Base-by-base conservation (phyloP, 139 green algal species). In the Tetraselmis chui region DNA sequence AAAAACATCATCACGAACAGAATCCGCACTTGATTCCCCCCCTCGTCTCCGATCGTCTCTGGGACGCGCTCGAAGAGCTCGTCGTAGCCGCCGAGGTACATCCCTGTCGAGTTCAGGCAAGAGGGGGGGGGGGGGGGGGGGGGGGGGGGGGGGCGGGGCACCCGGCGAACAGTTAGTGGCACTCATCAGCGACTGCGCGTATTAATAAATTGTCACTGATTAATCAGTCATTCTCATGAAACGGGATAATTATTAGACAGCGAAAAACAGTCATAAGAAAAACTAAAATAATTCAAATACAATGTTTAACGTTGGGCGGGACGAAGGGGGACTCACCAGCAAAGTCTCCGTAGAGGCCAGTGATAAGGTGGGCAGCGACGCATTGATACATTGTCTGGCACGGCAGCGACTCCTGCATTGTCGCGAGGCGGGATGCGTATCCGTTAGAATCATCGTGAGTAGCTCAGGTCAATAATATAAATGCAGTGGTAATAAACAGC, bases 371-470 rank as follows among this genome's bases (percentile, higher is more conserved):
- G 26, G 79, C 76, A 24, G 81, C 82, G 59, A 85, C 79, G 82
- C 85, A 88, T 76, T 88, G 79, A 82, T 86, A 88, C 81, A 88
- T 84, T 29, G 85, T 88, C 28, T 79, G 67, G 79, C 85, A 88
- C 31, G 85, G 85, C 58, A 79, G 79, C 5, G 45, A 32, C 32
- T 83, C 74, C 45, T 67, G 45, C 45, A 18, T n/a, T 67, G 45
- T 67, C 45, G 18, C 45, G 18, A 67, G n/a, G n/a, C n/a, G n/a
- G n/a, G 45, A 25, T 67, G 11, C 45, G 45, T 18, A 67, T 67
- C 45, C 45, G 45, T 67, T 18, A 67, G 45, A 67, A 67, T 67
- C 45, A 67, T 18, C 18, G 45, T 67, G 45, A 5, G 11, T 67
- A 25, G 5, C 18, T 5, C 45, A 67, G 18, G 18, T 5, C 45